phyloP scores from a whole-genome alignment of 1,139 yeast genomes.

The Ogataea hybrid region DNA sequence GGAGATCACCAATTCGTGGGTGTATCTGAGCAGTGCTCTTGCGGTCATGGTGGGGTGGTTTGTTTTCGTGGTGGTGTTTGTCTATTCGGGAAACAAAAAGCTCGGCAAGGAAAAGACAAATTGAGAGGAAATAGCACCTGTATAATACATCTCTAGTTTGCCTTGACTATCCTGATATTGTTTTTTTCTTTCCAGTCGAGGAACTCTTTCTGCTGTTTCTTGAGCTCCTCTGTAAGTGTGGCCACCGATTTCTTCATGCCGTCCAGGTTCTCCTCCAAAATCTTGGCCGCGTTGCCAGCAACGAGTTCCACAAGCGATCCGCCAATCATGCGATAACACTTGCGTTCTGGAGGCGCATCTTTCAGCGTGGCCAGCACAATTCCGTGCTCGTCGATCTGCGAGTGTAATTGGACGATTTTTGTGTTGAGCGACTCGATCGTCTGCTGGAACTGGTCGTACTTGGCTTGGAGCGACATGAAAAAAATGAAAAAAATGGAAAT shows the following conservation, averaged over 20 bases:
- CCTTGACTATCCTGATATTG: conserved; percentile 59
- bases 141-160: conserved; percentile 11
- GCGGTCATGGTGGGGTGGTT: conserved; percentile 77
- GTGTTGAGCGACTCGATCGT: conserved; percentile 55
- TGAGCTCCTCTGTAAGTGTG: conserved; percentile 45
- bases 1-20: conserved; percentile 93
- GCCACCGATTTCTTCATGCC: conserved; percentile 43
- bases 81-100: conserved; percentile 36
- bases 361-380: conserved; percentile 56
- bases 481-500: not conserved
- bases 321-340: conserved; percentile 92
- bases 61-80: conserved; percentile 64
- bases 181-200: conserved; percentile 67
- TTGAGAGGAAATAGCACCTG: conserved; percentile 10
- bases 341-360: conserved; percentile 55
- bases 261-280: conserved; percentile 59
- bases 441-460: conserved; percentile 63
- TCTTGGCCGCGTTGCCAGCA: conserved; percentile 71
- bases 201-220: conserved; percentile 50
- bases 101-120: conserved; percentile 23
- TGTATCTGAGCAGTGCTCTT: conserved; percentile 70
- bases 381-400: conserved; percentile 48
- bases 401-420: conserved; percentile 52
- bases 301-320: conserved; percentile 85
- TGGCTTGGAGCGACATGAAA: conserved; percentile 43